These are phyloP conservation scores for Coemansia sp. DNA, from an alignment of 192 early-diverging fungal species.

Conservation along the genomic window DNA sequence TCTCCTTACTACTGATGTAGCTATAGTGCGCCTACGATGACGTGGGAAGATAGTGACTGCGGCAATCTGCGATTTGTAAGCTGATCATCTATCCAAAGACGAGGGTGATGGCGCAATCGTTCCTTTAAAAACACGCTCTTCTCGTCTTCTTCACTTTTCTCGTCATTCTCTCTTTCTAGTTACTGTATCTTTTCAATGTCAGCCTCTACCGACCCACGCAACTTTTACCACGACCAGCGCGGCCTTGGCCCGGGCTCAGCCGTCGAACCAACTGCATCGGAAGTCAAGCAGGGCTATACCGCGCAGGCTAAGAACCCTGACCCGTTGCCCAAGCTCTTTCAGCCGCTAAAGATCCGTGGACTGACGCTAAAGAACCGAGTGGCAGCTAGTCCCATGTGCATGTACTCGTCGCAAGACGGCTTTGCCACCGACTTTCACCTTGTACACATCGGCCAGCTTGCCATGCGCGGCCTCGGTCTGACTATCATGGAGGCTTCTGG, in stretches of 20 bases:
- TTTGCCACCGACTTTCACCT: constrained; percentile 70
- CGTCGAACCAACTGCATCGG: constrained; percentile 37
- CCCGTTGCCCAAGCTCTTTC: constrained; percentile 62
- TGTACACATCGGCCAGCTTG: constrained; percentile 67
- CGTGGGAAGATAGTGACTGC: neutral
- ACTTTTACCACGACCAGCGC: constrained; percentile 43
- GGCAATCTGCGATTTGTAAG: neutral
- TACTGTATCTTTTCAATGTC: neutral
- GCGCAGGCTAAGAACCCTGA: constrained; percentile 8
- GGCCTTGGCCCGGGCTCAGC: constrained; percentile 36
- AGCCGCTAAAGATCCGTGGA: constrained; percentile 68
- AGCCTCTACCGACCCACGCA: constrained; percentile 7
- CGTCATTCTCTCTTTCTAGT: neutral
- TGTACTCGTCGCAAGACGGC: constrained; percentile 72
- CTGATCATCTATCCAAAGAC: neutral
- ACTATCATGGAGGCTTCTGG: constrained; percentile 81
- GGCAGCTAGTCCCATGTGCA: constrained; percentile 84
- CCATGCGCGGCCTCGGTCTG: constrained; percentile 78
- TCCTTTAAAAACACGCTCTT: neutral
- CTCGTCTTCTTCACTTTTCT: neutral
- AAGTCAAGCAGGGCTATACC: constrained; percentile 41
- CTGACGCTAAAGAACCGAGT: constrained; percentile 79
- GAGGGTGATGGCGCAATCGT: too few relatives aligned
- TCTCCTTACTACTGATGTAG: neutral
- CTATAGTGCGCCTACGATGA: neutral